phyloP scores from a whole-genome alignment of 352 stramenopile species.

The Globisporangium ultimum region DNA sequence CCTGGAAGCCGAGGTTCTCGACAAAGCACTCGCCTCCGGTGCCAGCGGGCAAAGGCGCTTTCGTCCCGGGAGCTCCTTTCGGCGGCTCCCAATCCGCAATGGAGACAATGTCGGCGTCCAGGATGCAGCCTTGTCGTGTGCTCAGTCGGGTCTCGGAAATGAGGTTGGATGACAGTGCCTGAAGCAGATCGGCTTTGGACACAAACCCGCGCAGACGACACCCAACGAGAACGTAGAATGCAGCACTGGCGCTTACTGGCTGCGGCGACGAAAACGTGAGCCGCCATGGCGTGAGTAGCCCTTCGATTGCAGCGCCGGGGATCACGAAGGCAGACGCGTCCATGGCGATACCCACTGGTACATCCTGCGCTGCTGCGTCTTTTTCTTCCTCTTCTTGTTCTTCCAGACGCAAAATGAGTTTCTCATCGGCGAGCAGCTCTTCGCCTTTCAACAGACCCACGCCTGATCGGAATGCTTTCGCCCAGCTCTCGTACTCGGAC shows the following conservation, averaged over 20 bases:
- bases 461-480: conserved; percentile 27
- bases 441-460: conserved; percentile 52
- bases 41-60: not conserved
- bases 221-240: conserved; percentile 40
- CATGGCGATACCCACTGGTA: not conserved
- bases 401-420: conserved; percentile 43
- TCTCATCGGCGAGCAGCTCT: conserved; percentile 49
- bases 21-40: conserved; percentile 11
- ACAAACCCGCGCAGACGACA: conserved; percentile 28
- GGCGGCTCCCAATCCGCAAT: conserved; percentile 45
- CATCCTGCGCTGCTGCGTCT: conserved; percentile 6
- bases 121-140: not conserved
- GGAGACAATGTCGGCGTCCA: conserved; percentile 36
- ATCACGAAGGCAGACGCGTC: conserved; percentile 12
- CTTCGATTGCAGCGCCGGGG: conserved; percentile 45
- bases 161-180: no score
- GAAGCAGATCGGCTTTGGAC: conserved; percentile 11
- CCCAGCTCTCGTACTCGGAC: conserved; percentile 39
- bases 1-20: conserved; percentile 34
- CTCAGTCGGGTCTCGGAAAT: no score
- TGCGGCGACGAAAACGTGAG: conserved; percentile 7
- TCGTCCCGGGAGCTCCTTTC: not conserved
- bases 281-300: conserved; percentile 39
- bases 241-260: not conserved
- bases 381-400: conserved; percentile 12